A percentile compares a stretch with the other conserved stretches of the same genome.
phyloP scores from a whole-genome alignment of 257 asterid species.

The Penstemon davidsonii region DNA sequence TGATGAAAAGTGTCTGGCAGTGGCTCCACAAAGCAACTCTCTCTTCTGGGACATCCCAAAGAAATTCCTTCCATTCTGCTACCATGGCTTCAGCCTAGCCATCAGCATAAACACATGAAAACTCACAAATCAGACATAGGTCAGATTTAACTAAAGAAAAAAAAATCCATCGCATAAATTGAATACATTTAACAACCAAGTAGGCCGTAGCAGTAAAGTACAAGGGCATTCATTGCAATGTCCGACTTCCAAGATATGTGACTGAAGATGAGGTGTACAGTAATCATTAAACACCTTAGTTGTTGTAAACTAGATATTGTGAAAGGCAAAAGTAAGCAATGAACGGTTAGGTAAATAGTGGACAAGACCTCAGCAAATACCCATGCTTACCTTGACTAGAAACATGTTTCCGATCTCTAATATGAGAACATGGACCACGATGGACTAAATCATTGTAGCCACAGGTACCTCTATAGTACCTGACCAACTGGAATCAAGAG shows the following conservation, averaged over 20 bases:
- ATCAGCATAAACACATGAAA: conserved; percentile 34
- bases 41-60: conserved; percentile 99
- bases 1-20: conserved; percentile 89
- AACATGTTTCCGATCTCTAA: not conserved
- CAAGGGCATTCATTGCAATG: conserved; percentile 12
- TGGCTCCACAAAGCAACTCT: conserved; percentile 96
- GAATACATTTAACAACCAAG: conserved; percentile 3
- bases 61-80: conserved; percentile 96
- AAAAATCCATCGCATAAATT: not conserved
- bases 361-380: conserved; percentile 1
- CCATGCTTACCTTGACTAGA: not conserved
- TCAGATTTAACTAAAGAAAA: conserved; percentile 24
- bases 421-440: not conserved
- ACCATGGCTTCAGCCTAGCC: conserved; percentile 98
- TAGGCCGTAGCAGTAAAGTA: conserved; percentile 14
- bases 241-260: conserved; percentile 14
- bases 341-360: not conserved
- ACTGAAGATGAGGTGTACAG: not conserved
- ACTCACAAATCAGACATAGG: conserved; percentile 18
- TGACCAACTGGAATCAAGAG: not conserved
- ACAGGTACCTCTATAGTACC: conserved; percentile 1
- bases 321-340: not conserved
- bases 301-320: not conserved
- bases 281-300: conserved; percentile 11
- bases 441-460: conserved; percentile 6